These are phyloP conservation scores for Cercospora beticola DNA, from an alignment of 2,329 filamentous ascomycete genomes.

Conservation along the genomic window DNA sequence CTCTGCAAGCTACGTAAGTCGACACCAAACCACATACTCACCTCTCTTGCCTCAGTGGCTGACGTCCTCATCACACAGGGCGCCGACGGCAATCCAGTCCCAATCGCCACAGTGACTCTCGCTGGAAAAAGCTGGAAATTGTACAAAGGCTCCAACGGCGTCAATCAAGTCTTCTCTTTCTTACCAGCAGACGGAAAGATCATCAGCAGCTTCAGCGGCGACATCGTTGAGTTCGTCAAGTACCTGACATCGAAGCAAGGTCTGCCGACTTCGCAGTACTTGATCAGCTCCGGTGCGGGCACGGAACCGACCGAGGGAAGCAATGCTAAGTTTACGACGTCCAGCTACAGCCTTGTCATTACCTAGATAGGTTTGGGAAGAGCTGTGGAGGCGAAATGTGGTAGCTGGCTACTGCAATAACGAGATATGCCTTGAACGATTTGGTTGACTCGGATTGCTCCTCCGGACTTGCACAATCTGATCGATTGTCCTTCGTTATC, in stretches of 20 bases:
- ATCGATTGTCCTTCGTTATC: too few species aligned
- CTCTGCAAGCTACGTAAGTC: constrained; percentile 51
- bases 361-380: not conserved
- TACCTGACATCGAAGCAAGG: constrained; percentile 55
- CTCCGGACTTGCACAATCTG: too few species aligned
- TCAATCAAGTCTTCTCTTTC: constrained; percentile 61
- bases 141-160: constrained; percentile 57
- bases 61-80: not conserved
- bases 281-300: constrained; percentile 42
- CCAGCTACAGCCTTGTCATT: constrained; percentile 9
- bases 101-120: constrained; percentile 56
- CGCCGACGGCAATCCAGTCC: constrained; percentile 11
- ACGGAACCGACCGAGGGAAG: constrained; percentile 11
- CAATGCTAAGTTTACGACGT: constrained; percentile 12
- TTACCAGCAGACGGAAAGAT: constrained; percentile 45
- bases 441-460: too few species aligned
- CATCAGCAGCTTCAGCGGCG: constrained; percentile 55
- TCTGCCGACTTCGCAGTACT: constrained; percentile 50
- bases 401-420: not conserved
- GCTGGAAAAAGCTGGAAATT: constrained; percentile 57
- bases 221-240: constrained; percentile 58
- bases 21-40: not conserved
- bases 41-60: too few species aligned
- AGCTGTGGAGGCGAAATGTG: not conserved
- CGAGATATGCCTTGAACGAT: not conserved